Base-by-base conservation (phyloP, 148 eudicot genomes). In the Heliosperma pusillum region DNA sequence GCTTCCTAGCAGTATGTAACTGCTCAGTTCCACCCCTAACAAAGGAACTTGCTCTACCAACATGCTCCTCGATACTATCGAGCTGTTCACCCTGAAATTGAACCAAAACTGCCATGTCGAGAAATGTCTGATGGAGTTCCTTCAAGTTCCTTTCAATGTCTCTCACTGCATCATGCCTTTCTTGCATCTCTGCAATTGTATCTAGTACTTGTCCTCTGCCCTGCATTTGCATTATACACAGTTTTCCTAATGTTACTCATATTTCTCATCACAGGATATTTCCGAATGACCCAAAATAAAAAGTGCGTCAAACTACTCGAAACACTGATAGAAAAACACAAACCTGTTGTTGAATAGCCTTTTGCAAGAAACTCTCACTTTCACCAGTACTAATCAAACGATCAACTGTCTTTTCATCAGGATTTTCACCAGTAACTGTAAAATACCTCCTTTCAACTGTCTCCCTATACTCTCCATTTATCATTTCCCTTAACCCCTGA, bases 41-140 rank as follows among this genome's bases (percentile, higher is more conserved):
- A 16, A 45, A 84, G 1, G 91, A 88, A 56, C 73, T 73, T 9
- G 89, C 89, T 47, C 87, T 66, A 6, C 27, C 58, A 27, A 88
- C 87, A 26, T 88, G 83, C 13, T 77, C 86, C 82, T 88, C 85
- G 3, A 88, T 86, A 61, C 84, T 80, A 45, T 85, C 83, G 13
- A 88, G 13, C 40, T 85, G 88, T 52, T 82, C 87, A 0, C 91
- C 91, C 71, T 88, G 91, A 33, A 64, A 65, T 27, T 88, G 72
- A 11, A 88, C 91, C 75, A 85, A 72, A 29, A 85, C 91, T 15
- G 91, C 86, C 91, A 88, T 83, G 71, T 88, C 88, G 57, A 82
- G 44, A 64, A 85, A 88, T 27, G 85, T 86, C 62, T 88, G 88
- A 67, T 85, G 88, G 25, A 87, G 77, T 64, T 85, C 88, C 69